These are phyloP conservation scores for Volutella citrinella DNA, from an alignment of 2,329 filamentous ascomycete genomes.

Conservation along the genomic window DNA sequence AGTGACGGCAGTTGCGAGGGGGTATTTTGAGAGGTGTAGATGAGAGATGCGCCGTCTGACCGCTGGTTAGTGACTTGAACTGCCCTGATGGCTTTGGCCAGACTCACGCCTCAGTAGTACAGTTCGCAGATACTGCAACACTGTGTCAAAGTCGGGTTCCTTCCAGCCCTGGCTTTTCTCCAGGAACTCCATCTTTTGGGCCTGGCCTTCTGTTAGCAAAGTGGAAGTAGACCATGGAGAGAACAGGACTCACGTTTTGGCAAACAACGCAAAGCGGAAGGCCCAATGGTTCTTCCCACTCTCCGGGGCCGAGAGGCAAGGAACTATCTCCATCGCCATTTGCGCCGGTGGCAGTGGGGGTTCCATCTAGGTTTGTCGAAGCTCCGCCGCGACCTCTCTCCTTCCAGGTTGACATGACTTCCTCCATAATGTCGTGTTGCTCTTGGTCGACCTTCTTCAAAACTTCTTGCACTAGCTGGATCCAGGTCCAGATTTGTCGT, in stretches of 20 bases:
- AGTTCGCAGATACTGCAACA: conserved; percentile 88
- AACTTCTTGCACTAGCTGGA: conserved; percentile 76
- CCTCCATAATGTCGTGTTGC: conserved; percentile 80
- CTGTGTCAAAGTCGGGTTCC: conserved; percentile 94
- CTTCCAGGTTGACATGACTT: conserved; percentile 77
- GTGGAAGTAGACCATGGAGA: conserved; percentile 2
- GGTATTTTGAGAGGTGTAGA: conserved; percentile 77
- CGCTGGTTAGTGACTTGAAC: no score
- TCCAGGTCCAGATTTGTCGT: conserved; percentile 84
- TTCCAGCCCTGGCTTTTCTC: conserved; percentile 92
- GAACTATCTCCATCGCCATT: conserved; percentile 62
- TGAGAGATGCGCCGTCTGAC: conserved; percentile 80
- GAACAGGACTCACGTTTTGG: conserved; percentile 68
- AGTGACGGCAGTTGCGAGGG: conserved; percentile 75
- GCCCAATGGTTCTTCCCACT: conserved; percentile 89
- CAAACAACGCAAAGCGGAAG: conserved; percentile 92
- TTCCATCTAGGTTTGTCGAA: conserved; percentile 61
- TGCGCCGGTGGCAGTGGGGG: conserved; percentile 50
- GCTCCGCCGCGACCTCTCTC: conserved; percentile 68
- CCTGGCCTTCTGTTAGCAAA: conserved; percentile 42
- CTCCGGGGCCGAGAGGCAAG: conserved; percentile 78
- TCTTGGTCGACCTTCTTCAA: conserved; percentile 71
- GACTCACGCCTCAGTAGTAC: conserved; percentile 79
- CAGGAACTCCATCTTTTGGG: conserved; percentile 84
- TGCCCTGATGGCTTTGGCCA: no score